Base-by-base conservation (phyloP, 148 eudicot genomes). In the Spergularia marina region DNA sequence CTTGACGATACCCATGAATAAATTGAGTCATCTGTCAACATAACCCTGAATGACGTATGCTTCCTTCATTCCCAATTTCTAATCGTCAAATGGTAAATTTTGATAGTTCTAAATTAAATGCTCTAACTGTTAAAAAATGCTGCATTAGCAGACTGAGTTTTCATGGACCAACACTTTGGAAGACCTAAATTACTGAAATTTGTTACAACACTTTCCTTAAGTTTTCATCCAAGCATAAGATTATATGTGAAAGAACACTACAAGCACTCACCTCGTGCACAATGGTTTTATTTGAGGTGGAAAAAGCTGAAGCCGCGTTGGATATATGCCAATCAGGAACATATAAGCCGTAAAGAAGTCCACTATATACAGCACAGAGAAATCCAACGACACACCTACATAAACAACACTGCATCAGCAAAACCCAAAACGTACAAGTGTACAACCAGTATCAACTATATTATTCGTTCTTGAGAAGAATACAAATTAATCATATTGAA, bases 271-370 rank as follows among this genome's bases (percentile, higher is more conserved):
- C 92, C 83, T 68, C 67, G 75, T 81, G 79, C 58, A 79, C 71
- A 80, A 63, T 9, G 76, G 77, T 83, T 17, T 76, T 80, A 78
- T 88, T 86, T 34, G 81, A 73, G 30, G 82, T 40, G 67, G 70
- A 63, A 52, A 80, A 51, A 68, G 85, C 79, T 68, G 84, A 81
- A 44, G 70, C 53, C 67, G 83, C 68, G 23, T 72, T 74, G 67
- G 85, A 72, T 58, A 64, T 76, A 71, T 76, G 85, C 98, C 98
- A 93, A 83, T 93, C 97, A 30, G 97, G 89, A 79, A 93, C 97
- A 75, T 84, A 83, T 74, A 93, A 73, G 34, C 92, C 91, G 77
- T 93, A 88, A 61, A 85, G 75, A 72, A 93, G 76, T 53, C 87
- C 92, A 63, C 86, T 53, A 84, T 91, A 88, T 60, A 83, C 25